Evolutionary conservation across 176 grass and related monocot genomes (phyloP), one percentile per base, ranked within the genome.

Genomic region (Typha latifolia): DNA sequence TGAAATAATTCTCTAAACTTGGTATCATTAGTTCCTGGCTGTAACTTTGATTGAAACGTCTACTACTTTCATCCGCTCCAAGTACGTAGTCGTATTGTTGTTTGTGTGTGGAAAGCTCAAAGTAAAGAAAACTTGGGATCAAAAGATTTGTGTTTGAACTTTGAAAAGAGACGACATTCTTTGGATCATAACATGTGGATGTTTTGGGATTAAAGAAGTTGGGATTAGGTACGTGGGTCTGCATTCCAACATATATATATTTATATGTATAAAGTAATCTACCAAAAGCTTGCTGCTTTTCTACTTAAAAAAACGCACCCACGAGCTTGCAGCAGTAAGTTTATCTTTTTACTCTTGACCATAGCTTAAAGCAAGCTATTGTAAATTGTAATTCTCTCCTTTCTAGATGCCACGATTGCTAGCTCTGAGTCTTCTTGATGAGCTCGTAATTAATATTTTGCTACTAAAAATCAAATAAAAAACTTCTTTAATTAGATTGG

Each of bases 361-460:
- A 11, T 65, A 47, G 63, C 15, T n/a, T 47, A 47, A 65, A 65
- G 63, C 63, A 65, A 43, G 63, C 31, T 19, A 65, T 43, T 43
- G 34, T 29, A 29, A 29, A 29, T 29, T 9, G 4, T 43, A 14
- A 65, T 65, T 47, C 63, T 34, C 63, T 18, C 31, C 29, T 15
- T 47, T 65, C 63, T 65, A 21, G 23, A 23, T 12, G 37, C 37
- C 37, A 43, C 37, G 37, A n/a, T n/a, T n/a, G n/a, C n/a, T 3
- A 2, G 27, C 27, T 29, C 27, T 29, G 27, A 29, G 27, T 3
- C 27, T 29, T 55, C 15, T 55, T 18, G 51, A 13, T 55, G 51
- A 55, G 14, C 51, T 55, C 1, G 27, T 29, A 29, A 29, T 29
- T 29, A 29, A 29, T 2, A 29, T 29, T 29, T 43, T 43, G 37